These are phyloP conservation scores for Phaffomyces opuntiae DNA, from an alignment of 805 yeast genomes.

Conservation along the genomic window DNA sequence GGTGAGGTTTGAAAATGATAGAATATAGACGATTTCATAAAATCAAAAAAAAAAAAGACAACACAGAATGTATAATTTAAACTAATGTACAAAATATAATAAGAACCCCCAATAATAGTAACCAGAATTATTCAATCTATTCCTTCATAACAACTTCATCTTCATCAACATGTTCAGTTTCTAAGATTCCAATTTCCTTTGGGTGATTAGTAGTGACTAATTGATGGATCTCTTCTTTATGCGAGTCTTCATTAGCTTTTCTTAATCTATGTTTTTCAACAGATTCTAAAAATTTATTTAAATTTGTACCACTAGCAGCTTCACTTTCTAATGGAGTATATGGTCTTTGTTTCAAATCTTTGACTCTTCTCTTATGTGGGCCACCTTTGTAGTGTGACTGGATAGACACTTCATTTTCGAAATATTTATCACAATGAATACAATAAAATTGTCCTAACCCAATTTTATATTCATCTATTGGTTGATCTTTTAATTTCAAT, in stretches of 20 bases:
- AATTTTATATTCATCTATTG: conserved; percentile 81
- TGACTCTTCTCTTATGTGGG: conserved; percentile 81
- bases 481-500: conserved; percentile 64
- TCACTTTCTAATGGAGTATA: conserved; percentile 85
- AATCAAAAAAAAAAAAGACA: too few relatives aligned
- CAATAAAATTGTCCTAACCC: conserved; percentile 95
- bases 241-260: conserved; percentile 39
- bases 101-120: too few relatives aligned
- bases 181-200: conserved; percentile 22
- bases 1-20: conserved; percentile 38
- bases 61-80: not conserved
- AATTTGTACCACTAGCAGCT: conserved; percentile 80
- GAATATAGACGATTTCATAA: too few relatives aligned
- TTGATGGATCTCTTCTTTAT: conserved; percentile 33
- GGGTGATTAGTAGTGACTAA: conserved; percentile 22
- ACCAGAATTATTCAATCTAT: conserved; percentile 1
- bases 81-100: not conserved
- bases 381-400: conserved; percentile 69
- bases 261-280: conserved; percentile 54
- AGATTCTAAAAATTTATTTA: conserved; percentile 55
- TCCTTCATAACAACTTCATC: conserved; percentile 20
- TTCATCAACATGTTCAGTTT: conserved; percentile 11
- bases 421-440: conserved; percentile 89
- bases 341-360: conserved; percentile 68
- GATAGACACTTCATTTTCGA: conserved; percentile 68